Evolutionary conservation across 2,329 filamentous ascomycete species (phyloP).

Genomic region (Pochonia chlamydosporia): DNA sequence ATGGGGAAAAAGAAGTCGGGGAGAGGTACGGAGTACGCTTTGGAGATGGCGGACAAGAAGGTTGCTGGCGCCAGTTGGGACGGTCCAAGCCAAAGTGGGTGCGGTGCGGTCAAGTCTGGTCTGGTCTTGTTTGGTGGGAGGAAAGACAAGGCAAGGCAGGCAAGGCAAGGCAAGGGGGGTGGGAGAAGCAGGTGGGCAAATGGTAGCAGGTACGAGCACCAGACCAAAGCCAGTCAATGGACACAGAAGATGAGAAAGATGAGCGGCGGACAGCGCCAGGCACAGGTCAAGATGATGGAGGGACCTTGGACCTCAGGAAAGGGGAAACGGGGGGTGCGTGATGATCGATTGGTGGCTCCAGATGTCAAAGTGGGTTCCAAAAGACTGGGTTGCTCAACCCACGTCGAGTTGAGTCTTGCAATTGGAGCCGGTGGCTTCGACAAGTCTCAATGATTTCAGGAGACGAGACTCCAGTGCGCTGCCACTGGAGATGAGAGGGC

Average conservation of each 20-base stretch:
- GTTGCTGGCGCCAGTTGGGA: conserved; percentile 4
- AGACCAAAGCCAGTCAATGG: background rate
- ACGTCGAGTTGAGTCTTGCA: no score
- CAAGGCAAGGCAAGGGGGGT: conserved; percentile 4
- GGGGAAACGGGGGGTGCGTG: conserved; percentile 10
- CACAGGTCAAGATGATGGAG: no score
- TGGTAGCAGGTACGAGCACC: conserved; percentile 7
- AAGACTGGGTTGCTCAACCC: background rate
- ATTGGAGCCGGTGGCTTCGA: background rate
- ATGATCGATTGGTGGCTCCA: background rate
- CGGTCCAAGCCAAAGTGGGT: no score
- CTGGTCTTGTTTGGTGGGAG: no score
- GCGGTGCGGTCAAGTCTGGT: no score
- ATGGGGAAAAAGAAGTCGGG: conserved; percentile 10
- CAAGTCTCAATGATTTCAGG: background rate
- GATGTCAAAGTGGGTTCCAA: background rate
- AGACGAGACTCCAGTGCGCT: no score
- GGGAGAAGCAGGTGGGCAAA: background rate
- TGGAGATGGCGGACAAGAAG: conserved; percentile 9
- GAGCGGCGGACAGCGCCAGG: no score
- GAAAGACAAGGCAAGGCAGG: no score
- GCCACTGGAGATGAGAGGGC: no score
- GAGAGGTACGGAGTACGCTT: conserved; percentile 3
- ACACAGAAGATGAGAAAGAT: no score
- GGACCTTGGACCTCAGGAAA: conserved; percentile 7